Evolutionary conservation across 2,329 filamentous ascomycete genomes (phyloP).

Genomic region (Alternaria solani): DNA sequence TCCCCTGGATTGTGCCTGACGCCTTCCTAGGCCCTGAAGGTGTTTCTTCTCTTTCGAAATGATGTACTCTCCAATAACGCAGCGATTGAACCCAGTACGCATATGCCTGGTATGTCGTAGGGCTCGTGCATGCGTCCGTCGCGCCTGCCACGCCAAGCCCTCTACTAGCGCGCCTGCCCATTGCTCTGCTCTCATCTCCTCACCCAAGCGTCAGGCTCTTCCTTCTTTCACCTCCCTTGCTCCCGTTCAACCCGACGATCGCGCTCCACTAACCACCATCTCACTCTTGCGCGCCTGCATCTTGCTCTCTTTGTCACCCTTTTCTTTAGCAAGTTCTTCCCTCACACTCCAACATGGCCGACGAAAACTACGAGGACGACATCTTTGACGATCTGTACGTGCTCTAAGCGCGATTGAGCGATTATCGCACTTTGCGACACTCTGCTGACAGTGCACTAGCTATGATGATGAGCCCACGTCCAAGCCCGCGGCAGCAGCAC

Average conservation of each 20-base stretch:
- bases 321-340: background rate
- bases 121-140: conserved; percentile 15
- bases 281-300: background rate
- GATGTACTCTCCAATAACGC: background rate
- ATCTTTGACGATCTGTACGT: conserved; percentile 94
- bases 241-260: background rate
- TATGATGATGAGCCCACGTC: conserved; percentile 52
- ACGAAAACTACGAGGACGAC: conserved; percentile 90
- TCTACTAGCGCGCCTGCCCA: conserved; percentile 17
- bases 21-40: background rate
- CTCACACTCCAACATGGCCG: conserved; percentile 67
- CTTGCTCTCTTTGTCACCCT: background rate
- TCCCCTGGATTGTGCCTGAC: background rate
- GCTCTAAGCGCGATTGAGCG: conserved; percentile 4
- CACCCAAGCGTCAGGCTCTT: conserved; percentile 34
- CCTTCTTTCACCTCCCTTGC: conserved; percentile 22
- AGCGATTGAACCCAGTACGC: background rate
- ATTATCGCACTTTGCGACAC: background rate
- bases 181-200: conserved; percentile 31
- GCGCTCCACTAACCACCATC: background rate
- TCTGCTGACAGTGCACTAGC: conserved; percentile 40
- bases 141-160: conserved; percentile 33
- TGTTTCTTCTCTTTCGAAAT: background rate
- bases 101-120: background rate
- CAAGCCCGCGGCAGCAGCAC: conserved; percentile 37